Evolutionary conservation across 2,329 filamentous ascomycete genomes (phyloP).

Genomic region (Fusarium duplospermum): DNA sequence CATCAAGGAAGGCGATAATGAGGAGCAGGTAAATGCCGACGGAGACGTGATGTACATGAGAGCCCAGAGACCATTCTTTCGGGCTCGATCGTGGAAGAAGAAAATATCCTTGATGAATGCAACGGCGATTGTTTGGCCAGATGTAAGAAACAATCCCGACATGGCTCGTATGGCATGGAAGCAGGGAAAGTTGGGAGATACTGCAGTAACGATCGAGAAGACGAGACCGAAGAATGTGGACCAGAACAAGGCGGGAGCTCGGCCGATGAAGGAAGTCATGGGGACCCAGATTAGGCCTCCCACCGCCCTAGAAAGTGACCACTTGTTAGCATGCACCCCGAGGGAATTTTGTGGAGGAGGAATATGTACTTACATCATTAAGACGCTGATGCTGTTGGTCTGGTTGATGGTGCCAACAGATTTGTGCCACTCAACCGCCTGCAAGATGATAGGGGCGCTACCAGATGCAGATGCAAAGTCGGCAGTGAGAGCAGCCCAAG

Average conservation of each 20-base stretch:
- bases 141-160: conserved; percentile 59
- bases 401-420: conserved; percentile 19
- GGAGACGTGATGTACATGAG: conserved; percentile 55
- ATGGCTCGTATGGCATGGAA: conserved; percentile 29
- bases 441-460: conserved; percentile 15
- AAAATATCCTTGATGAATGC: conserved; percentile 69
- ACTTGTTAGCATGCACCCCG: neutral
- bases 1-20: conserved; percentile 56
- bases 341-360: neutral
- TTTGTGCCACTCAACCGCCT: conserved; percentile 24
- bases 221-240: conserved; percentile 27
- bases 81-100: conserved; percentile 67
- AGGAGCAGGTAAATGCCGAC: conserved; percentile 51
- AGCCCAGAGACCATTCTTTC: conserved; percentile 63
- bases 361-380: conserved; percentile 22
- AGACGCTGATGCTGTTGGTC: conserved; percentile 32
- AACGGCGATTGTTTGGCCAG: conserved; percentile 58
- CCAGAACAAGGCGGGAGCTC: conserved; percentile 36
- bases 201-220: conserved; percentile 22
- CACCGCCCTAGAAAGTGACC: conserved; percentile 11
- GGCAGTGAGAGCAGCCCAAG: conserved; percentile 20
- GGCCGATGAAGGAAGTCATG: conserved; percentile 32
- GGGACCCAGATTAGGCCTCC: conserved; percentile 34
- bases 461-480: conserved; percentile 28
- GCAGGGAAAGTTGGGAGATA: conserved; percentile 14